Evolutionary conservation across 768 basidiomycete species (phyloP), one percentile per base, ranked within the genome.

Genomic region (Chalciporus pseudorubinellus): DNA sequence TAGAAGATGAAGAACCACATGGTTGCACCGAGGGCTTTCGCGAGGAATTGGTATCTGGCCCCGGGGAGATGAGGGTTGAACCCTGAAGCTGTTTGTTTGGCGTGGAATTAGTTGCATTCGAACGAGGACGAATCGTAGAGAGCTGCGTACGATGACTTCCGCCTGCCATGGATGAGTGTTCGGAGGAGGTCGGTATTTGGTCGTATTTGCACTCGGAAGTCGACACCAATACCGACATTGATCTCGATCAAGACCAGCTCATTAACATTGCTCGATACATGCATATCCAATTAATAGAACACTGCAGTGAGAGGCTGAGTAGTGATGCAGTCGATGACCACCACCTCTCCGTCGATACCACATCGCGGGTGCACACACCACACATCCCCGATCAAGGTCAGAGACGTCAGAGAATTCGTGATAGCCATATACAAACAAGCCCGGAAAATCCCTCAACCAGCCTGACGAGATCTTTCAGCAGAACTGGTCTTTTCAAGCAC

Each of bases 1-100:
- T 95, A 97, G 77, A 97, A 95, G 67, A 97, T 93, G 77, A 94
- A 97, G 82, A 95, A 95, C 94, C 94, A 97, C 94, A 97, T 95
- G 21, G 84, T 81, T 29, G 93, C 94, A 44, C 94, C 94, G 40
- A 97, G 75, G 53, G 82, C 84, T 71, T 93, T 94, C 22, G 88
- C 81, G 26, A 95, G 77, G 68, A 92, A 83, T 52, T 79, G 81
- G 70, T 93, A 84, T 62, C 77, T 81, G 62, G 82, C 77, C 12
- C 87, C 83, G 9, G 92, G 90, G 24, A 93, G 77, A 67, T 93
- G 93, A 34, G 93, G 93, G 69, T 92, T 79, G 63, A 95, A 95
- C 58, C 92, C 94, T 72, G 85, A 71, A 60, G 77, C 85, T 84
- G 34, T 56, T 21, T 39, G 48, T 46, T 39, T 9, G 34, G 19